Evolutionary conservation across 2,329 filamentous ascomycete genomes (phyloP), one percentile per base, ranked within the genome.

Genomic region (Neurospora crassa): DNA sequence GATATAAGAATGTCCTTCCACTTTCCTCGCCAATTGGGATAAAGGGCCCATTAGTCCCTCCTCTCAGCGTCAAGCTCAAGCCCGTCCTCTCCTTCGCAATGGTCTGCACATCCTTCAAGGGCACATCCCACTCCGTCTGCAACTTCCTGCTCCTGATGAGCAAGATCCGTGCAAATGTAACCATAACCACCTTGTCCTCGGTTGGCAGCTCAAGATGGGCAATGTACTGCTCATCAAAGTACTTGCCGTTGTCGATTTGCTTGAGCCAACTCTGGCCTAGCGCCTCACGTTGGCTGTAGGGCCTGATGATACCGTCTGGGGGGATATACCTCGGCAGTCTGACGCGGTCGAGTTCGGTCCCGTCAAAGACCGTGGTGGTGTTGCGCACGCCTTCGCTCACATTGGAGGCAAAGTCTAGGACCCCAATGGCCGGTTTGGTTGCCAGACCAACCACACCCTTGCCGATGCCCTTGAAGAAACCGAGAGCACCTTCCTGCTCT

Each of bases 241-340:
- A 98, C 80, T 94, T 96, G 73, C 96, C 96, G 75, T 97, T 96
- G 82, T 99, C 96, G 12, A 97, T 90, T 72, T 97, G 97, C 86
- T 99, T 99, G 74, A 99, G 90, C 96, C 96, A 99, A 84, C 93
- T 97, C 80, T 99, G 96, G 0, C 96, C 96, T 3, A 99, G 89
- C 0, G 96, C 94, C 84, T 99, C 96, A 67, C 96, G 92, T 79
- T 97, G 92, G 71, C 91, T 94, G 84, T 97, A 99, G 0, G 96
- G 94, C 3, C 95, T 91, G 42, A 99, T 94, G 72, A 99, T 92
- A 53, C 96, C 96, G 79, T 99, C 95, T 59, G 90, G 89, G 18
- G 93, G 92, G 73, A 99, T 93, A 83, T 97, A 97, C 20, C 96
- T 92, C 6, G 94, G 92, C 69, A 97, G 87, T n/a, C 96, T 92